A percentile compares a stretch with the other conserved stretches of the same genome.
Evolutionary conservation across 352 stramenopile species (phyloP).

Genomic region (Phytophthora chlamydospora): DNA sequence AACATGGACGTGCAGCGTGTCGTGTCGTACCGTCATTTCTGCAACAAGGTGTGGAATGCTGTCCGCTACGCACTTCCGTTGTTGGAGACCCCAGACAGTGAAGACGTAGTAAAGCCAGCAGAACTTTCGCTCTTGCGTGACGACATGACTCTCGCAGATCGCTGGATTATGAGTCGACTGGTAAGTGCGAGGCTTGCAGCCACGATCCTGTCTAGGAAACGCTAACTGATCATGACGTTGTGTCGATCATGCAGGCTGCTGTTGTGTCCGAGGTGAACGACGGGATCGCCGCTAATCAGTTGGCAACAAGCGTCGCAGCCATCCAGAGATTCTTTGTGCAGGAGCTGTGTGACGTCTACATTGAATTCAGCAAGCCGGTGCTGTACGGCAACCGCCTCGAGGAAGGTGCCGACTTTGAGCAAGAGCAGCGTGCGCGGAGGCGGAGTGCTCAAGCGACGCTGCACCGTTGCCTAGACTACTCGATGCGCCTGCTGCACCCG

Average conservation of each 20-base stretch:
- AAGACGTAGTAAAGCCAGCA: background rate
- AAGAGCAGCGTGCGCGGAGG: conserved; percentile 56
- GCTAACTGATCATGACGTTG: conserved; percentile 8
- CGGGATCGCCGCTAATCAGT: conserved; percentile 70
- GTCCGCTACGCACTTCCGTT: conserved; percentile 78
- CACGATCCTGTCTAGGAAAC: background rate
- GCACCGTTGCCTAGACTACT: conserved; percentile 94
- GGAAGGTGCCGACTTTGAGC: conserved; percentile 22
- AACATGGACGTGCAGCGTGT: conserved; percentile 90
- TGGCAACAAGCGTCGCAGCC: conserved; percentile 65
- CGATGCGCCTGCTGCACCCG: conserved; percentile 96
- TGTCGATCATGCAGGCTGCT: conserved; percentile 37
- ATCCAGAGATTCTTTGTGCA: conserved; percentile 89
- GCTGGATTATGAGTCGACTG: conserved; percentile 87
- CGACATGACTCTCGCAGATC: conserved; percentile 69
- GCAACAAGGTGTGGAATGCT: conserved; percentile 92
- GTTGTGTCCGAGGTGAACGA: conserved; percentile 68
- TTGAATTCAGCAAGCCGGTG: conserved; percentile 88
- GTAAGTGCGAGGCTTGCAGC: conserved; percentile 32
- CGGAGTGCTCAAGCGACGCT: conserved; percentile 93
- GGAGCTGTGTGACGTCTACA: conserved; percentile 89
- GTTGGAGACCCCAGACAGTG: conserved; percentile 34
- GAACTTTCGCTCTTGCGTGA: conserved; percentile 40
- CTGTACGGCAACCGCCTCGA: conserved; percentile 77
- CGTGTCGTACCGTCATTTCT: conserved; percentile 87